Base-by-base conservation (phyloP, 192 early-diverging fungal genomes). In the Backusella parvicylindrica region DNA sequence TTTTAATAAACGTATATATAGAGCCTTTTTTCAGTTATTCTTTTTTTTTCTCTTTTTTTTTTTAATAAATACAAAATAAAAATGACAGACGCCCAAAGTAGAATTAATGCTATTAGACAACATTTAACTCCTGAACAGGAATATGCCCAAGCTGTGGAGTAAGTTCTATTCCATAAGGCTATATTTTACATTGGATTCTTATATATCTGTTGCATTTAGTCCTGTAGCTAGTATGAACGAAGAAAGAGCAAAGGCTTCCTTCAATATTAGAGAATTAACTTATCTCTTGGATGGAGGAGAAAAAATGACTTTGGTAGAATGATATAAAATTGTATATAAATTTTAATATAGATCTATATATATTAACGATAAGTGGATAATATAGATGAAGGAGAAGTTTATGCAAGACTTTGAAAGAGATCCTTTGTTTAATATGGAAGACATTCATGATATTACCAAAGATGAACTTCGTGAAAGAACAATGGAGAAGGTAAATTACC, bases 381-480 rank as follows among this genome's bases (percentile, higher is more conserved):
- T 30, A n/a, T 47, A 90, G 87, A 76, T 88, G 56, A 91, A 90
- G 84, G 92, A 95, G 83, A 86, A 82, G 75, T 87, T 95, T 71
- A 95, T 95, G 92, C 83, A 93, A 26, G 88, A 93, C 80, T 86
- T 97, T 31, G 93, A 95, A 88, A 89, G 94, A 71, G 92, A 95
- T 79, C 94, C 91, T 56, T 82, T 90, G 37, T 92, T 93, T 87
- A 86, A 89, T 35, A 90, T 92, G 90, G 85, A 84, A 77, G 92
- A 97, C 79, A 86, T 90, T 68, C 91, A 92, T 63, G 93, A 94
- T 83, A 85, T 93, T 69, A 83, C 89, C 26, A 88, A 95, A 79
- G 84, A 87, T 16, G 82, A 93, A 82, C 90, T 93, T 30, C 91
- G 93, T 80, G 91, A 91, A 81, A 87, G 93, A 30, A 92, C 94